Conservation (phyloP, 495 filamentous ascomycete genomes). For the Schizothecium vesticola region DNA sequence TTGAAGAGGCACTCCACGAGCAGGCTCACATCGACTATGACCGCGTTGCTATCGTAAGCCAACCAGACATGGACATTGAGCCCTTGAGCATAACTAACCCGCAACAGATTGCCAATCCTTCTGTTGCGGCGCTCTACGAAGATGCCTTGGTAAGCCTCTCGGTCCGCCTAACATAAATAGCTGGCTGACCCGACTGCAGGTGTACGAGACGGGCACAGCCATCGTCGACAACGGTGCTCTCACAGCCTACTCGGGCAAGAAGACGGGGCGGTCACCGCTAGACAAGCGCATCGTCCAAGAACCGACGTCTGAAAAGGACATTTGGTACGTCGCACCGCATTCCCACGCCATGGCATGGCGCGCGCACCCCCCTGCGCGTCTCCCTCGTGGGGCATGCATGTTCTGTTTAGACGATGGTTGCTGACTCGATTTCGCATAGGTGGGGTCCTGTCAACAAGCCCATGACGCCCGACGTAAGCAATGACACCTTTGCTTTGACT, state of each 20-base stretch:
- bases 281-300: slow-evolving; percentile 98
- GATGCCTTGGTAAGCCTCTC: slow-evolving; percentile 68
- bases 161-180: background rate
- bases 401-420: background rate
- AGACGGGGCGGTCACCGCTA: slow-evolving; percentile 92
- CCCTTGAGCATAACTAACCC: slow-evolving; percentile 15
- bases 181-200: slow-evolving; percentile 14
- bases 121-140: slow-evolving; percentile 91
- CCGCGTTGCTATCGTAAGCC: slow-evolving; percentile 83
- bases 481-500: background rate
- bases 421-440: slow-evolving; percentile 25
- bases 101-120: slow-evolving; percentile 76
- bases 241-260: slow-evolving; percentile 94
- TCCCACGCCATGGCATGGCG: background rate
- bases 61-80: background rate
- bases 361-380: no score
- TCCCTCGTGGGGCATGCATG: background rate
- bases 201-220: slow-evolving; percentile 96
- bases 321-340: slow-evolving; percentile 73
- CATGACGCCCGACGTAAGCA: slow-evolving; percentile 91
- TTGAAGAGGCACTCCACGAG: slow-evolving; percentile 94
- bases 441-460: slow-evolving; percentile 92
- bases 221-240: slow-evolving; percentile 93
- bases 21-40: slow-evolving; percentile 99
- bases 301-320: slow-evolving; percentile 75